Evolutionary conservation across 495 filamentous ascomycete genomes (phyloP), one percentile per base, ranked within the genome.

Genomic region (Aspergillus sclerotioniger): DNA sequence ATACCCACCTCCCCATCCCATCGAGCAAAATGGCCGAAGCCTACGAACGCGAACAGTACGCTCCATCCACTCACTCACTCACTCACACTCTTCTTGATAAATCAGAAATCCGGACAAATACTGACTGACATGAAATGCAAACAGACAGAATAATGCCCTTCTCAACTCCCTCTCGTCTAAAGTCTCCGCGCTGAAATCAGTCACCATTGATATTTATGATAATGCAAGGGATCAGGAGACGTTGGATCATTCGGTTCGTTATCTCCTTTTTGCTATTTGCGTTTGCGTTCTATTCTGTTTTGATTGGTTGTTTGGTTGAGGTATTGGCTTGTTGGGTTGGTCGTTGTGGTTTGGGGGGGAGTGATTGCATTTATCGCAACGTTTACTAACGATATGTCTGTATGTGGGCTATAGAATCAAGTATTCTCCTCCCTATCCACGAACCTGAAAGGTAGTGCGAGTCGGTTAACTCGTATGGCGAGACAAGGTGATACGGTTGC

Each of bases 181-280:
- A 73, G 91, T 97, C 31, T 90, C 90, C 45, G 90, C 91, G 33
- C 82, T 98, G 52, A 92, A 92, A 66, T 87, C 87, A 62, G 91
- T 98, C n/a, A 98, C 94, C n/a, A 85, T 97, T 45, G 90, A 98
- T 76, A 98, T 98, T 69, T 96, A 97, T 76, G 92, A 97, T 75
- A 89, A 92, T 68, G 94, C 94, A 39, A 82, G 90, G 39, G 84
- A 88, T 65, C 92, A 96, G 66, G 84, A 87, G 52, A 81, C 94
- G 28, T 89, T 98, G 57, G 91, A 98, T 70, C 82, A 84, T 63
- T 90, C 90, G 44, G 91, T 96, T 83, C 16, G 84, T 75, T 75
- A 51, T 19, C 1, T 25, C 53, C 21, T 5, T 45, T 45, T n/a
- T 16, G 2, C n/a, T 45, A 8, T 45, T 45, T n/a, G n/a, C n/a